phyloP scores from a whole-genome alignment of 1,284 basidiomycete genomes.

The Moniliella sp. region DNA sequence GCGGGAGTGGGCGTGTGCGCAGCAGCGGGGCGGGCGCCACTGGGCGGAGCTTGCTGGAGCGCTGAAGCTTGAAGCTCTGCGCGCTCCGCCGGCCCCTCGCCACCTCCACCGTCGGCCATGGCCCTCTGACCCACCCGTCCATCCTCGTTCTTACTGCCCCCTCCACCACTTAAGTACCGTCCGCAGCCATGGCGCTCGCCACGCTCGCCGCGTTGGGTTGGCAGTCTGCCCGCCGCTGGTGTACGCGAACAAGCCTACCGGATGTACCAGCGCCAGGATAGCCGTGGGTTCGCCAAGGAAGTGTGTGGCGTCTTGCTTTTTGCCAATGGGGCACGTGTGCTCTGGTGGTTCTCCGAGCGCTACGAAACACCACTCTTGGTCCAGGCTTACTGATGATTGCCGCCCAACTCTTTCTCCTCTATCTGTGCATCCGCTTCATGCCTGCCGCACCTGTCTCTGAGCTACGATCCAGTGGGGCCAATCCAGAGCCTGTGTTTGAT shows the following conservation, averaged over 20 bases:
- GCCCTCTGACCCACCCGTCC: too few species aligned
- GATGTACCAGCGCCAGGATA: slow-evolving; percentile 42
- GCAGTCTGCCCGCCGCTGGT: slow-evolving; percentile 20
- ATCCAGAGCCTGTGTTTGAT: too few species aligned
- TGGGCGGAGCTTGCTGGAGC: too few species aligned
- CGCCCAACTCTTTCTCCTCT: slow-evolving; percentile 37
- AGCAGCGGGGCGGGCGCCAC: too few species aligned
- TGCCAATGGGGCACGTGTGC: slow-evolving; percentile 35
- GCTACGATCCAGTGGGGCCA: too few species aligned
- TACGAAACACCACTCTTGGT: slow-evolving; percentile 31
- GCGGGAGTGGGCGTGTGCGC: too few species aligned
- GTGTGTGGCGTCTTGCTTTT: slow-evolving; percentile 19
- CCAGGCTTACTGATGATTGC: slow-evolving; percentile 35
- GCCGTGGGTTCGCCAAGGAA: slow-evolving; percentile 51
- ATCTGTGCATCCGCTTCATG: slow-evolving; percentile 37
- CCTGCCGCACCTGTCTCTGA: slow-evolving; percentile 13
- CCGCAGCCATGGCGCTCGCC: too few species aligned
- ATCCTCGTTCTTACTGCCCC: too few species aligned
- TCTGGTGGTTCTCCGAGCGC: slow-evolving; percentile 44
- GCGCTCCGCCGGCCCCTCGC: too few species aligned
- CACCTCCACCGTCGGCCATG: too few species aligned
- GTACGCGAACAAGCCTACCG: slow-evolving; percentile 20
- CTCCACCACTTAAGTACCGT: too few species aligned
- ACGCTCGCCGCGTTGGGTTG: slow-evolving; percentile 1
- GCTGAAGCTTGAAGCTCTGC: too few species aligned